Conservation (phyloP, 441 rosid species). For the Corymbia calophylla region DNA sequence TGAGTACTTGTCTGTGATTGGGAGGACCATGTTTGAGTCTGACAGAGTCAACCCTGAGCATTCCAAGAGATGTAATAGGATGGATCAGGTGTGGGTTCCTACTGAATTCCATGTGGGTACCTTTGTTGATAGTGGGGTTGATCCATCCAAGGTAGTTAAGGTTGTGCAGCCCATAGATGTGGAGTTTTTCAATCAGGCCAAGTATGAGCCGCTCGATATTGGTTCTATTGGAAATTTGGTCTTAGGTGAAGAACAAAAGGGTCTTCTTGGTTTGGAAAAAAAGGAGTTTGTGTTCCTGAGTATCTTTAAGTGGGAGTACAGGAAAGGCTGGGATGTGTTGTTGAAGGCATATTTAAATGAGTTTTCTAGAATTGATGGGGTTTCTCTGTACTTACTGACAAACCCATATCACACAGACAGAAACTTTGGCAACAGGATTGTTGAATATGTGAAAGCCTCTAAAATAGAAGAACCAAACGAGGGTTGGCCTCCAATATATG, state of each 20-base stretch:
- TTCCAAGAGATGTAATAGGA: conserved; percentile 50
- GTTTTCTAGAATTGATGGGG: conserved; percentile 46
- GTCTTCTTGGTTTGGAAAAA: background rate
- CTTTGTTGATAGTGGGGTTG: conserved; percentile 67
- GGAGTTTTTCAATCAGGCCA: conserved; percentile 47
- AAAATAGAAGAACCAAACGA: conserved; percentile 22
- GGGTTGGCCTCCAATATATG: conserved; percentile 48
- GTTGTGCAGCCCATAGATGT: conserved; percentile 77
- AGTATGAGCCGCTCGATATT: conserved; percentile 42
- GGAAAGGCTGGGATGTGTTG: conserved; percentile 92
- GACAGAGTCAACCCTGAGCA: conserved; percentile 58
- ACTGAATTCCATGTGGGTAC: conserved; percentile 72
- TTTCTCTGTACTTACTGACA: conserved; percentile 58
- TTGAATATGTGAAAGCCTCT: conserved; percentile 43
- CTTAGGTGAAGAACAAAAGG: conserved; percentile 24
- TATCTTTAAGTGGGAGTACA: conserved; percentile 78
- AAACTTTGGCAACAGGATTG: conserved; percentile 62
- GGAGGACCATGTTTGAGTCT: conserved; percentile 93
- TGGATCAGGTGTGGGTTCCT: conserved; percentile 90
- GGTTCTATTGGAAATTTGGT: conserved; percentile 28
- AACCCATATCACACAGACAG: conserved; percentile 66
- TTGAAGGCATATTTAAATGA: conserved; percentile 65
- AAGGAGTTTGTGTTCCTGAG: conserved; percentile 68
- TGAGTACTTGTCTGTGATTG: conserved; percentile 39
- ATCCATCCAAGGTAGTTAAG: conserved; percentile 64